Evolutionary conservation across 2,329 filamentous ascomycete genomes (phyloP).

Genomic region (Neofusicoccum kwambonambiense): DNA sequence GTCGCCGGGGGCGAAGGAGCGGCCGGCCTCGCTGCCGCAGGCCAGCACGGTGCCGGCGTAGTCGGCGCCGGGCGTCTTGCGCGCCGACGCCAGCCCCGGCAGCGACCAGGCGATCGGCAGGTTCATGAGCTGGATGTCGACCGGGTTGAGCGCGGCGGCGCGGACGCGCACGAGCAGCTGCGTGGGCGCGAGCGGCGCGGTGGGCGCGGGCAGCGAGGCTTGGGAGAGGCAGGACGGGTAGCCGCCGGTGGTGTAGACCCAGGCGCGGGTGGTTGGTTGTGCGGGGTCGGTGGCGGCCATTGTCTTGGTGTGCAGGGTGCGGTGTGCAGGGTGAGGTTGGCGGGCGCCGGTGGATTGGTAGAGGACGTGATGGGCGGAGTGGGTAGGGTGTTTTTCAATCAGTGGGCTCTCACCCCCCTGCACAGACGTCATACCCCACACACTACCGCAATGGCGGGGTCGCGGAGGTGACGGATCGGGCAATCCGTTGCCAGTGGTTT

Average conservation of each 20-base stretch:
- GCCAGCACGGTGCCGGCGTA: constrained; percentile 6
- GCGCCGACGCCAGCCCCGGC: not conserved
- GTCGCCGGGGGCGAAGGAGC: not conserved
- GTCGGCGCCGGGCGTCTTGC: constrained; percentile 1
- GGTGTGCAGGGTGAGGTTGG: not conserved
- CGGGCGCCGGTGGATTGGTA: too few relatives aligned
- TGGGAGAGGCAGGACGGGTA: not conserved
- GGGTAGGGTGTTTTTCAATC: too few relatives aligned
- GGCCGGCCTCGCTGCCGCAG: not conserved
- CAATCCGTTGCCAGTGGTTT: too few relatives aligned
- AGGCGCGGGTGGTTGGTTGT: not conserved
- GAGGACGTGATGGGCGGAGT: too few relatives aligned
- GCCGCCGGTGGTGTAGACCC: constrained; percentile 7
- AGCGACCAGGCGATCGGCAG: not conserved
- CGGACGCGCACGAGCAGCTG: constrained; percentile 41
- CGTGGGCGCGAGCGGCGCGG: not conserved
- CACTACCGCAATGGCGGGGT: too few relatives aligned
- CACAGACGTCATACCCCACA: too few relatives aligned
- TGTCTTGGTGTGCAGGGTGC: not conserved
- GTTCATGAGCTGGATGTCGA: constrained; percentile 35
- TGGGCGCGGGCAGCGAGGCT: not conserved
- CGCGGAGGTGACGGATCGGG: too few relatives aligned
- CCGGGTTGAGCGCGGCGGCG: constrained; percentile 48
- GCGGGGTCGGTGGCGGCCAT: not conserved
- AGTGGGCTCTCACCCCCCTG: too few relatives aligned